phyloP scores from a whole-genome alignment of 73 alveolate species.

The Durusdinium trenchii region DNA sequence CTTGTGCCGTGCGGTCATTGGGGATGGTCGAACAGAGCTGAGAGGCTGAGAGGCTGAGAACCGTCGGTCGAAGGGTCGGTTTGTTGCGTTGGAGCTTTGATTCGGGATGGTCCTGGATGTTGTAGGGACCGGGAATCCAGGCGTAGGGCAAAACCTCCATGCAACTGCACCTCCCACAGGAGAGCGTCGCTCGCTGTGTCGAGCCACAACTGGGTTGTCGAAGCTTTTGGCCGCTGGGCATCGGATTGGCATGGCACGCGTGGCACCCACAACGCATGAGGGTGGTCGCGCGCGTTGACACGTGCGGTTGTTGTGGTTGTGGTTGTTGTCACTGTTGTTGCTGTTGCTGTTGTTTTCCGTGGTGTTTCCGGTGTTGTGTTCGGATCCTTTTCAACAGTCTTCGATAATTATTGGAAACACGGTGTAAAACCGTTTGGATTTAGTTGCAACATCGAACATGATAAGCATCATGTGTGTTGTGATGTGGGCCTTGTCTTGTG shows the following conservation, averaged over 20 bases:
- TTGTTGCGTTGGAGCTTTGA: background rate
- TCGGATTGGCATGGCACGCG: background rate
- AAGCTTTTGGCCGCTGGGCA: background rate
- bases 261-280: background rate
- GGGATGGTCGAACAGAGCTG: background rate
- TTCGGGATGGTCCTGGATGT: background rate
- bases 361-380: background rate
- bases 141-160: background rate
- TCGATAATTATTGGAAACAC: too few species aligned
- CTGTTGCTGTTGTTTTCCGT: background rate
- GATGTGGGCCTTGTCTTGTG: too few species aligned
- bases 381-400: background rate
- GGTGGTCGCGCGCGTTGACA: background rate
- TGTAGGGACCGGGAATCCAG: background rate
- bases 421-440: too few species aligned
- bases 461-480: too few species aligned
- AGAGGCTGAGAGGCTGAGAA: background rate
- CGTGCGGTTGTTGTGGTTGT: background rate
- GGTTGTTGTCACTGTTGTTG: background rate
- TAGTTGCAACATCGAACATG: too few species aligned
- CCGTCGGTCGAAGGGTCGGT: background rate
- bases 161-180: background rate
- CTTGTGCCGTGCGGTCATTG: background rate
- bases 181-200: conserved; percentile 26
- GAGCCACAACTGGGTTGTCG: conserved; percentile 14